Base-by-base conservation (phyloP, 805 yeast genomes). In the Cyberlindnera sargentensis region DNA sequence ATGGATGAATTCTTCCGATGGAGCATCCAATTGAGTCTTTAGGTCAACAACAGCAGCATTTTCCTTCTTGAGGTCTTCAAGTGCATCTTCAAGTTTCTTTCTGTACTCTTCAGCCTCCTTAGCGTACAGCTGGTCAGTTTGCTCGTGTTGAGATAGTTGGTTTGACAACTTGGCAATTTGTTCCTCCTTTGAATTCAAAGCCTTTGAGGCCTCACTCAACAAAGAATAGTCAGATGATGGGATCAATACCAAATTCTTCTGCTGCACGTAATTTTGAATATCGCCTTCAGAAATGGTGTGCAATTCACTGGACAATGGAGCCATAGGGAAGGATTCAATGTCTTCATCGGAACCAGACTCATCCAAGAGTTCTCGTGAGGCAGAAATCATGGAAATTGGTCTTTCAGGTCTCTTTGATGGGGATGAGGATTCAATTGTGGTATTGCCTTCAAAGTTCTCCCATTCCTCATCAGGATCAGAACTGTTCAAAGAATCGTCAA, bases 201-300 rank as follows among this genome's bases (percentile, higher is more conserved):
- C 41, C 35, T 41, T 38, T 23, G 49, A 20, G 9, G 41, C 10
- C 4, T 46, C 45, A 15, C 24, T 31, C 11, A 44, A 32, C 11
- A 25, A 37, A 23, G 43, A 39, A 23, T 45, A 61, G 24, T 62
- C 60, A 3, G 45, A 46, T 9, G 37, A 25, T 15, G 60, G 58
- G 6, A 62, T 35, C n/a, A 62, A 29, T 1, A 63, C 60, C 38
- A 65, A 39, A 11, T 56, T 51, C 41, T 63, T 58, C 25, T 49
- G 45, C 8, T 53, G 47, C 6, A 67, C 68, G 42, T 60, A 65
- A 8, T 51, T 39, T 40, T 62, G 55, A 15, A 65, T 54, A n/a
- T 60, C 61, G 4, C 42, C 47, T 23, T 51, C 45, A 2, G 60
- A 42, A 10, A 58, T 41, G 2, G 39, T 36, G 11, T 47, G 42